Percentiles rank a stretch among this genome's conserved stretches.
These are phyloP conservation scores for Schwanniomyces etchellsii DNA, from an alignment of 1,139 yeast species.

Conservation along the genomic window DNA sequence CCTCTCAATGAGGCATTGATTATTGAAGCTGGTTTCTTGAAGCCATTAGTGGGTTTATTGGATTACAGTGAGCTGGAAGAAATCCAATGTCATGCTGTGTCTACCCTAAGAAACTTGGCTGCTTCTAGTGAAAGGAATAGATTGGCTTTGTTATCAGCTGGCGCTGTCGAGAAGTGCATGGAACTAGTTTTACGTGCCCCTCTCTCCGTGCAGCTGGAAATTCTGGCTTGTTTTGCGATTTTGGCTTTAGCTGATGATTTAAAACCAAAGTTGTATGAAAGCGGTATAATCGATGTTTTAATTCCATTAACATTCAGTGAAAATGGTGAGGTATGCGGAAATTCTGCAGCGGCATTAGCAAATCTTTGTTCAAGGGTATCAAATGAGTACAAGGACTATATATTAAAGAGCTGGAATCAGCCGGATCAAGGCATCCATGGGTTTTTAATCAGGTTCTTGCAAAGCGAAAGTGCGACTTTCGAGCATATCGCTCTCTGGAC, in stretches of 20 bases:
- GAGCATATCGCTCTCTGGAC: constrained; percentile 99
- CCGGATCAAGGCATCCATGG: constrained; percentile 87
- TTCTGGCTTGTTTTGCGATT: constrained; percentile 95
- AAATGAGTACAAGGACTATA: constrained; percentile 67
- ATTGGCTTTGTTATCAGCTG: constrained; percentile 87
- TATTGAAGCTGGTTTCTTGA: constrained; percentile 91
- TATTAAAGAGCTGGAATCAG: constrained; percentile 70
- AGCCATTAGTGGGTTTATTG: constrained; percentile 79
- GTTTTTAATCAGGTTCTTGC: constrained; percentile 73
- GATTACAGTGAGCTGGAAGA: constrained; percentile 89
- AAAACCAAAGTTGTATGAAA: constrained; percentile 75
- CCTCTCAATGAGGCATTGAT: constrained; percentile 93
- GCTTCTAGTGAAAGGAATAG: constrained; percentile 93
- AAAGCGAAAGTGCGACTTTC: constrained; percentile 87
- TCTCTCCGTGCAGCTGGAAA: constrained; percentile 87
- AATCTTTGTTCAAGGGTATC: constrained; percentile 84
- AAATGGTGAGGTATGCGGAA: constrained; percentile 95
- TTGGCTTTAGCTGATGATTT: constrained; percentile 94
- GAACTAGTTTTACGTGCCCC: constrained; percentile 82
- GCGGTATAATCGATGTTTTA: constrained; percentile 82
- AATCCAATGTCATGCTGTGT: constrained; percentile 96
- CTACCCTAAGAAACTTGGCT: constrained; percentile 90
- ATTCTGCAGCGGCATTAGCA: constrained; percentile 97
- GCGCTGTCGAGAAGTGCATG: constrained; percentile 91
- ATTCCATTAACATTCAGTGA: constrained; percentile 85